Evolutionary conservation across 805 yeast genomes (phyloP).

Genomic region (Helenozyma baotianmanensis): DNA sequence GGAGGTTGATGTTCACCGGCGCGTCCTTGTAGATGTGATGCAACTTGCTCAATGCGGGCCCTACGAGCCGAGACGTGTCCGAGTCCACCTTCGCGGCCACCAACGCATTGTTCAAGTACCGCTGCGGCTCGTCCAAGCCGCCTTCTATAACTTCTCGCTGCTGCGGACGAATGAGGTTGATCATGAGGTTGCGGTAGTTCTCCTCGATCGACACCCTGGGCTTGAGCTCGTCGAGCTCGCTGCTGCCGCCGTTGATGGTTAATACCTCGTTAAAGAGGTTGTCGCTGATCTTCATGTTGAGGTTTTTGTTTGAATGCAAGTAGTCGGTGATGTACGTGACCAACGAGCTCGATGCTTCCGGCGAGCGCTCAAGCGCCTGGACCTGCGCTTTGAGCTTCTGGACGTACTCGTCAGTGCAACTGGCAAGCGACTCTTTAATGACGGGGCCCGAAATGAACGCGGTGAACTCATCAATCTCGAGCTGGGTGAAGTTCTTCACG

Average conservation of each 20-base stretch:
- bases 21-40: constrained; percentile 78
- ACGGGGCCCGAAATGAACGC: constrained; percentile 7
- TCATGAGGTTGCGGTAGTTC: constrained; percentile 35
- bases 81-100: constrained; percentile 3
- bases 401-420: constrained; percentile 8
- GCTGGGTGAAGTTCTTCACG: constrained; percentile 2
- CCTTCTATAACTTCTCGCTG: constrained; percentile 27
- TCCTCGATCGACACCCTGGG: constrained; percentile 26
- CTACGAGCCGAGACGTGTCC: constrained; percentile 7
- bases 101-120: constrained; percentile 17
- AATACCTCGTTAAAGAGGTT: constrained; percentile 30
- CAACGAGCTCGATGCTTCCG: background rate
- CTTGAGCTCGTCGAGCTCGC: constrained; percentile 12
- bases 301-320: constrained; percentile 12
- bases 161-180: constrained; percentile 34
- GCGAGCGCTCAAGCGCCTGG: no score
- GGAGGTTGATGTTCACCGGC: constrained; percentile 59
- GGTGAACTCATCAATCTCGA: constrained; percentile 3
- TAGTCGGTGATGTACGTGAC: constrained; percentile 13
- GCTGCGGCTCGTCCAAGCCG: constrained; percentile 28
- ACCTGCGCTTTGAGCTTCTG: constrained; percentile 1
- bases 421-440: constrained; percentile 4
- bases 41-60: constrained; percentile 33
- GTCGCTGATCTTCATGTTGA: constrained; percentile 21
- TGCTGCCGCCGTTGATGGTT: constrained; percentile 24